Evolutionary conservation across 2,329 filamentous ascomycete species (phyloP).

Genomic region (Penicillium sp.): DNA sequence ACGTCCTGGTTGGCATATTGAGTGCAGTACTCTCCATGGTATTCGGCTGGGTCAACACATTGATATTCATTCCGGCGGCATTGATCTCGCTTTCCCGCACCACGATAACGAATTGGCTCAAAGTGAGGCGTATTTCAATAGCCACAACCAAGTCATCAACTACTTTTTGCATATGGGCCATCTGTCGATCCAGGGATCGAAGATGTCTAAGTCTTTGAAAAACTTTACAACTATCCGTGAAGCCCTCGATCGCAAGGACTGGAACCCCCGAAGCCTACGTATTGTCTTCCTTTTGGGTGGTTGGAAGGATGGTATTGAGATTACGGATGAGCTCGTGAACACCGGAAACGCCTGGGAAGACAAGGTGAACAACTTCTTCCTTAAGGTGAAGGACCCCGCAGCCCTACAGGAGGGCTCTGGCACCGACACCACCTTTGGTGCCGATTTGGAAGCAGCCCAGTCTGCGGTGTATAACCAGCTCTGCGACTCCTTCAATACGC

Average conservation of each 20-base stretch:
- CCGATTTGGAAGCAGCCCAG: constrained; percentile 53
- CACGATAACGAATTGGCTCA: constrained; percentile 91
- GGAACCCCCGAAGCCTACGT: constrained; percentile 73
- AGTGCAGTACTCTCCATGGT: constrained; percentile 74
- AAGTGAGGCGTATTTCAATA: constrained; percentile 71
- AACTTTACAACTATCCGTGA: constrained; percentile 93
- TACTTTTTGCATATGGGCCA: constrained; percentile 97
- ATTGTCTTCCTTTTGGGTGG: constrained; percentile 82
- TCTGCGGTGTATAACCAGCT: constrained; percentile 61
- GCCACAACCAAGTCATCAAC: constrained; percentile 70
- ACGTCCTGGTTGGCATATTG: constrained; percentile 92
- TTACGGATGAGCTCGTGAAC: constrained; percentile 74
- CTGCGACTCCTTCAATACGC: constrained; percentile 83
- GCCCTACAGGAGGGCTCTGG: constrained; percentile 22
- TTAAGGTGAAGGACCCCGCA: constrained; percentile 52
- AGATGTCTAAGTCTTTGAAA: constrained; percentile 95
- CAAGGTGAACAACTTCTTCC: constrained; percentile 67
- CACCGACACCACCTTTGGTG: constrained; percentile 39
- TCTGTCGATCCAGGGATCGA: constrained; percentile 78
- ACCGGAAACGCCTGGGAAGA: constrained; percentile 75
- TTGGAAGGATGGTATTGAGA: constrained; percentile 90
- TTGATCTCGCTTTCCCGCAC: constrained; percentile 87
- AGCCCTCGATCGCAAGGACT: constrained; percentile 64
- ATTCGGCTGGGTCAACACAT: constrained; percentile 78
- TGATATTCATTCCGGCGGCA: constrained; percentile 89